Conservation (phyloP, 352 stramenopile genomes). For the Globisporangium barbulae region DNA sequence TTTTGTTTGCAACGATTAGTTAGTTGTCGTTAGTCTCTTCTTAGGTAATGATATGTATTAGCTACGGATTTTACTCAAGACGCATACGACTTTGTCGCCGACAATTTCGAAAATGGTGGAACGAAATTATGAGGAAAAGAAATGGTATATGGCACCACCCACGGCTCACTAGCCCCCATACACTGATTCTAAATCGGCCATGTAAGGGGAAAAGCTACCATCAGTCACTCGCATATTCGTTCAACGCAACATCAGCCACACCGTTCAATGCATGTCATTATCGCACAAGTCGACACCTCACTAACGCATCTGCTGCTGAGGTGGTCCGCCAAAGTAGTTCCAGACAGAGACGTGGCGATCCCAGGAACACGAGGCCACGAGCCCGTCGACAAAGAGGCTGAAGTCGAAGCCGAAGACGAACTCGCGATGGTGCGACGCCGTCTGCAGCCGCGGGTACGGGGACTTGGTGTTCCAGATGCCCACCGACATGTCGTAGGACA, state of each 20-base stretch:
- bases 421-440: slow-evolving; percentile 77
- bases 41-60: not conserved
- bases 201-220: too few species aligned
- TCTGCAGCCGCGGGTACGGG: slow-evolving; percentile 72
- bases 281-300: not conserved
- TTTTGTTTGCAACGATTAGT: not conserved
- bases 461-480: slow-evolving; percentile 86
- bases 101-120: slow-evolving; percentile 3
- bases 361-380: slow-evolving; percentile 79
- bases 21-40: not conserved
- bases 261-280: not conserved
- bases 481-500: slow-evolving; percentile 91
- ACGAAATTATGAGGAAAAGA: too few species aligned
- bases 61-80: not conserved
- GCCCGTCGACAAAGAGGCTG: slow-evolving; percentile 74
- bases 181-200: too few species aligned
- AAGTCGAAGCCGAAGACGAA: slow-evolving; percentile 88
- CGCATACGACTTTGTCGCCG: not conserved
- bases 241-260: too few species aligned
- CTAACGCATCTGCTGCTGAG: slow-evolving; percentile 21
- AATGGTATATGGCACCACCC: too few species aligned
- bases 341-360: slow-evolving; percentile 71
- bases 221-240: too few species aligned
- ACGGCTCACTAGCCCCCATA: too few species aligned
- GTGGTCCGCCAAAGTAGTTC: slow-evolving; percentile 78